phyloP scores from a whole-genome alignment of 176 grass and related monocot genomes.

The Oryza australiensis region DNA sequence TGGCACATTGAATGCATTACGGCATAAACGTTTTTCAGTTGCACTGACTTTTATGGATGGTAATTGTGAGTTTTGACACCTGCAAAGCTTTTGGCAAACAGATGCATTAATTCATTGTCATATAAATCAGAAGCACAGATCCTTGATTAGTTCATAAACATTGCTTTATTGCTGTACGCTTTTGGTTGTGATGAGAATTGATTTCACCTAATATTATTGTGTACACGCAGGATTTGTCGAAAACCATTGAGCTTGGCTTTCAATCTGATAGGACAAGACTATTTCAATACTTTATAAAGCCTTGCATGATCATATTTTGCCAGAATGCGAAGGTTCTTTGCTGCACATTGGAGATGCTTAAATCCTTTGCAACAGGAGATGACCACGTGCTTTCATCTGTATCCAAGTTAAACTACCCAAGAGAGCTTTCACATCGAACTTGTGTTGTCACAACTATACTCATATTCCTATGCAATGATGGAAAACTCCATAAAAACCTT shows the following conservation, averaged over 20 bases:
- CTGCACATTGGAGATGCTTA: slow-evolving; percentile 59
- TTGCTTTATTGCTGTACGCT: slow-evolving; percentile 19
- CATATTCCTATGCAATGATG: slow-evolving; percentile 61
- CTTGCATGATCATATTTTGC: slow-evolving; percentile 65
- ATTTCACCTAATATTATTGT: slow-evolving; percentile 29
- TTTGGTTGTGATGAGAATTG: slow-evolving; percentile 24
- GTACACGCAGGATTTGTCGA: slow-evolving; percentile 62
- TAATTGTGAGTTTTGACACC: not conserved
- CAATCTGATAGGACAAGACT: slow-evolving; percentile 52
- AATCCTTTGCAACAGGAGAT: slow-evolving; percentile 59
- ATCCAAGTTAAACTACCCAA: slow-evolving; percentile 34
- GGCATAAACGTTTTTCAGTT: not conserved
- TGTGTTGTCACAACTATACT: slow-evolving; percentile 60
- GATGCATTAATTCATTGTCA: not conserved
- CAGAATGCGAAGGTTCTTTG: slow-evolving; percentile 59
- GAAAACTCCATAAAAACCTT: slow-evolving; percentile 56
- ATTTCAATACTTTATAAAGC: slow-evolving; percentile 65
- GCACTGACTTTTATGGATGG: not conserved
- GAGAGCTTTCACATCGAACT: slow-evolving; percentile 48
- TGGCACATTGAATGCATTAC: not conserved
- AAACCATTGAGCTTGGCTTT: slow-evolving; percentile 48
- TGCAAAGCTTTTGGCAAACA: not conserved
- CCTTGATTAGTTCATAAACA: slow-evolving; percentile 6
- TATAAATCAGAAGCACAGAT: not conserved
- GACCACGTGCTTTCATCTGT: slow-evolving; percentile 33